Evolutionary conservation across 441 rosid genomes (phyloP).

Genomic region (Viola pubescens): DNA sequence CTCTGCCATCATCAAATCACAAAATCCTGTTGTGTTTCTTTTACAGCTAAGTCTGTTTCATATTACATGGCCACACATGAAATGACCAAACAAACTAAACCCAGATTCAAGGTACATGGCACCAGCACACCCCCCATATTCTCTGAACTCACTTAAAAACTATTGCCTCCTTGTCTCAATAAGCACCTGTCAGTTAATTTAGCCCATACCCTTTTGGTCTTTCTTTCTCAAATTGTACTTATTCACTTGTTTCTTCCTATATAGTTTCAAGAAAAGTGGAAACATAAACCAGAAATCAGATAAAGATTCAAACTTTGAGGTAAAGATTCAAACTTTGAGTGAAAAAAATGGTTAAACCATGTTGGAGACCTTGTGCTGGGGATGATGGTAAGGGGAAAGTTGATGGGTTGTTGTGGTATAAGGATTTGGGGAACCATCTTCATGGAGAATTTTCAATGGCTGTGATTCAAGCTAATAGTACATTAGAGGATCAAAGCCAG

Average conservation of each 20-base stretch:
- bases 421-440: constrained; percentile 56
- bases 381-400: constrained; percentile 31
- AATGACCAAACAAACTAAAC: constrained; percentile 25
- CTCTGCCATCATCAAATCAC: constrained; percentile 29
- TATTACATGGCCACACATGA: constrained; percentile 28
- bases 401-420: constrained; percentile 64
- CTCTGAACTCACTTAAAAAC: constrained; percentile 48
- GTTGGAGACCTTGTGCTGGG: constrained; percentile 45
- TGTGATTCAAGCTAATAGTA: constrained; percentile 64
- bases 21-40: constrained; percentile 15
- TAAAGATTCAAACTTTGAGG: constrained; percentile 12
- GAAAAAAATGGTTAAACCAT: constrained; percentile 51
- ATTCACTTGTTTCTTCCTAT: constrained; percentile 23
- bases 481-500: constrained; percentile 77
- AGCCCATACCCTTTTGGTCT: constrained; percentile 58
- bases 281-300: constrained; percentile 12
- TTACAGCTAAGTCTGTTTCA: constrained; percentile 47
- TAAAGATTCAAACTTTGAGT: constrained; percentile 8
- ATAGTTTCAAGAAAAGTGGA: constrained; percentile 22
- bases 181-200: constrained; percentile 29
- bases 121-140: constrained; percentile 33
- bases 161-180: constrained; percentile 49
- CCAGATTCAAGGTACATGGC: constrained; percentile 52
- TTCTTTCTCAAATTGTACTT: constrained; percentile 22
- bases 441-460: constrained; percentile 83